phyloP scores from a whole-genome alignment of 176 grass and related monocot species.

The Hyparrhenia diplandra region DNA sequence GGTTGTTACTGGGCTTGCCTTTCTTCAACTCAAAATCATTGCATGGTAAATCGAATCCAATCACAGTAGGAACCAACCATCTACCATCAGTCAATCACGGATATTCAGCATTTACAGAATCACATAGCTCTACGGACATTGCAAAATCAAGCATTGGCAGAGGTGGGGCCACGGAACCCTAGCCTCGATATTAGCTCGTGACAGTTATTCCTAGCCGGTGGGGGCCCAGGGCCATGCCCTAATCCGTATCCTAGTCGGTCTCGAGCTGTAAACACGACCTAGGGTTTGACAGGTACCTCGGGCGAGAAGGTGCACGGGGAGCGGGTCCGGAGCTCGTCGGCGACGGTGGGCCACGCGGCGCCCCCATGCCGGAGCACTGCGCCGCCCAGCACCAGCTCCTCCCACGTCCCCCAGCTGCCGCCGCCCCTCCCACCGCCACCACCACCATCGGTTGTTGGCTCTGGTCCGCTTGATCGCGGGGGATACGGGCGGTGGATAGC shows the following conservation, averaged over 20 bases:
- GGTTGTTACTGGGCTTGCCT: neutral
- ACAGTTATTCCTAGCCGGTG: neutral
- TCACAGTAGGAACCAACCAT: neutral
- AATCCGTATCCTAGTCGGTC: neutral
- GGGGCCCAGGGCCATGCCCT: conserved; percentile 2
- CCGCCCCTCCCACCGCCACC: conserved; percentile 19
- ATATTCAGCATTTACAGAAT: conserved; percentile 3
- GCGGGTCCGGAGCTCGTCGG: conserved; percentile 65
- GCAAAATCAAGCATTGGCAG: neutral
- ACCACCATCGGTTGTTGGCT: conserved; percentile 19
- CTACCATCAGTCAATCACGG: neutral
- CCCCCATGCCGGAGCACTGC: conserved; percentile 77
- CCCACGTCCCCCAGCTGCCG: conserved; percentile 70
- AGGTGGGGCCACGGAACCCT: conserved; percentile 30
- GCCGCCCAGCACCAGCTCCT: conserved; percentile 81
- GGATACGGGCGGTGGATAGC: conserved; percentile 8
- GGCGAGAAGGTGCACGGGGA: conserved; percentile 60
- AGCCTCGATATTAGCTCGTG: neutral
- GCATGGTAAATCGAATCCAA: neutral
- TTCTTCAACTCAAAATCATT: conserved; percentile 16
- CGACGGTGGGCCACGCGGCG: conserved; percentile 51
- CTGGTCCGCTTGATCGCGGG: conserved; percentile 25
- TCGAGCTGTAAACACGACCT: conserved; percentile 1
- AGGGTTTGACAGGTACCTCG: conserved; percentile 45
- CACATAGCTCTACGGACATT: neutral